A percentile compares a stretch with the other conserved stretches of the same genome.
Conservation (phyloP, 1,139 yeast species). For the Kodamaea sp. region DNA sequence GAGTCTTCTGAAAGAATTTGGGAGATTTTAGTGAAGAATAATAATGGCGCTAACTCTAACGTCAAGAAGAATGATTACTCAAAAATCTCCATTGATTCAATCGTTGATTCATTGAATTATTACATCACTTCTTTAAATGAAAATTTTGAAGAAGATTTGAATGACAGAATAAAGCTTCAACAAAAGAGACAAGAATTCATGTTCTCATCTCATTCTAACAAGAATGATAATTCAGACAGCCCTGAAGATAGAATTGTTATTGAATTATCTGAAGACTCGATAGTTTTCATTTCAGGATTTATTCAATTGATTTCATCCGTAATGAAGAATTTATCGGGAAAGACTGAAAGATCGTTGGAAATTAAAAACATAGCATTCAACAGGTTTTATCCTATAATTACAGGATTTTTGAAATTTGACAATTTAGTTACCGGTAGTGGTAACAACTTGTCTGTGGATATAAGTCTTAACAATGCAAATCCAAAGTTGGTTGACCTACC, state of each 20-base stretch:
- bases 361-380: conserved; percentile 30
- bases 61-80: conserved; percentile 39
- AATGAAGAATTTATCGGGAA: conserved; percentile 27
- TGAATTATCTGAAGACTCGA: conserved; percentile 76
- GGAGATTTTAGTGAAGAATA: conserved; percentile 37
- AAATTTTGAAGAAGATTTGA: conserved; percentile 36
- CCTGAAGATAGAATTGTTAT: conserved; percentile 26
- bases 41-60: conserved; percentile 17
- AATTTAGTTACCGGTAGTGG: conserved; percentile 30
- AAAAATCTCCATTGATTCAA: conserved; percentile 56
- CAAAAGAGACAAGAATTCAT: conserved; percentile 39
- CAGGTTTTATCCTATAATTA: conserved; percentile 35
- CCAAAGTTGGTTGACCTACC: conserved; percentile 25
- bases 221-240: conserved; percentile 16
- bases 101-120: conserved; percentile 53
- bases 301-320: conserved; percentile 42
- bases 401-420: conserved; percentile 40
- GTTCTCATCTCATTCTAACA: conserved; percentile 21
- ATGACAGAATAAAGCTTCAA: conserved; percentile 26
- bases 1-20: conserved; percentile 44
- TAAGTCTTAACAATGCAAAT: conserved; percentile 13
- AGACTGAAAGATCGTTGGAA: conserved; percentile 25
- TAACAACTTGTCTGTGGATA: conserved; percentile 13
- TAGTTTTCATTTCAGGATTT: conserved; percentile 73
- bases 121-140: conserved; percentile 52